phyloP scores from a whole-genome alignment of 495 filamentous ascomycete species.

The Podospora pseudopauciseta region DNA sequence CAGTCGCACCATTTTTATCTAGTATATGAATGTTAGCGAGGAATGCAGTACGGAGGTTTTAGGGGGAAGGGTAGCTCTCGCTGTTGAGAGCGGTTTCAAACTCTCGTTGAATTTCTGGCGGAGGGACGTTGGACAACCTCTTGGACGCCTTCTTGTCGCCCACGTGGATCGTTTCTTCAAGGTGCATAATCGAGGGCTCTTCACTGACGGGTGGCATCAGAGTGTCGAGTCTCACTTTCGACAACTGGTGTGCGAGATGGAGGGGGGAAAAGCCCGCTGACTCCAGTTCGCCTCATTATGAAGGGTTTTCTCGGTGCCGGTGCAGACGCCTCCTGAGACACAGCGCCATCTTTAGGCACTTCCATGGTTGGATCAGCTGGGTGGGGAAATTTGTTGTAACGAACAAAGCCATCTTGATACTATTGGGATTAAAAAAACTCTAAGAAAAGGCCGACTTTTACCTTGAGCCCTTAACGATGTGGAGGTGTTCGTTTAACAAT shows the following conservation, averaged over 20 bases:
- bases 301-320: slow-evolving; percentile 3
- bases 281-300: slow-evolving; percentile 23
- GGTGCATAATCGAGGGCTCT: not conserved
- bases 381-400: no score
- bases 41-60: no score
- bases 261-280: slow-evolving; percentile 14
- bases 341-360: not conserved
- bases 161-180: not conserved
- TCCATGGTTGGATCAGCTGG: no score
- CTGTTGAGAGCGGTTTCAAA: slow-evolving; percentile 11
- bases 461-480: no score
- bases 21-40: not conserved
- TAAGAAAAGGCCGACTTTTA: no score
- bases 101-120: slow-evolving; percentile 4
- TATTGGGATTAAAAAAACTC: no score
- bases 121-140: not conserved
- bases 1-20: slow-evolving; percentile 1
- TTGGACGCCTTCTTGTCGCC: not conserved
- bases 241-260: not conserved
- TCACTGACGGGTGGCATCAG: not conserved
- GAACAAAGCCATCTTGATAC: no score
- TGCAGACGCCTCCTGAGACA: not conserved
- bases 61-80: not conserved
- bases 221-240: not conserved
- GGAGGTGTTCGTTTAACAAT: no score